These are phyloP conservation scores for Pyrenochaeta sp. DNA, from an alignment of 2,329 filamentous ascomycete species.

Conservation along the genomic window DNA sequence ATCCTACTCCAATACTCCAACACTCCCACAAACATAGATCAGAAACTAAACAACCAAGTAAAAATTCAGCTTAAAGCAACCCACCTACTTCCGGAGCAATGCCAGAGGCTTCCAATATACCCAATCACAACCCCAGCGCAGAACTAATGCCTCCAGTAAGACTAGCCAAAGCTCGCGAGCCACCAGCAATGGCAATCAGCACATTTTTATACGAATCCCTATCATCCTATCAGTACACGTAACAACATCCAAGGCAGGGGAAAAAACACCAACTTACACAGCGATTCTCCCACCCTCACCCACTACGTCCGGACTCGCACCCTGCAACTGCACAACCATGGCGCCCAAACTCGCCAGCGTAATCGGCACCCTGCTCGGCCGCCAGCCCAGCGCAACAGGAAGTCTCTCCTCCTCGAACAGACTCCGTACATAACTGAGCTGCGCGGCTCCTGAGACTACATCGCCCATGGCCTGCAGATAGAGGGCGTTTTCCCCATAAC, in stretches of 20 bases:
- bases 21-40: too few relatives aligned
- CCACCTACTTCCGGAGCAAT: too few relatives aligned
- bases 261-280: conserved; percentile 5
- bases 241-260: too few relatives aligned
- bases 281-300: conserved; percentile 12
- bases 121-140: conserved; percentile 7
- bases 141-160: conserved; percentile 22
- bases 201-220: conserved; percentile 25
- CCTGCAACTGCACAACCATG: conserved; percentile 18
- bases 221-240: not conserved
- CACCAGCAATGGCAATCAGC: conserved; percentile 15
- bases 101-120: too few relatives aligned
- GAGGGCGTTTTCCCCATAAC: conserved; percentile 26
- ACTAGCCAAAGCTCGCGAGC: conserved; percentile 16
- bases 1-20: too few relatives aligned
- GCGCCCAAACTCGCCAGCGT: conserved; percentile 19
- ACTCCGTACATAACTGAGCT: conserved; percentile 17
- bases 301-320: conserved; percentile 8
- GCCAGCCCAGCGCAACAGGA: conserved; percentile 22
- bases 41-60: too few relatives aligned
- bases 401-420: conserved; percentile 27
- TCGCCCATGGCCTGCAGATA: conserved; percentile 21
- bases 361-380: conserved; percentile 19
- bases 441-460: conserved; percentile 8
- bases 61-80: too few relatives aligned